A percentile compares a stretch with the other conserved stretches of the same genome.
Evolutionary conservation across 371 early-diverging fungal genomes (phyloP).

Genomic region (Amoeboaphelidium protococcarum): DNA sequence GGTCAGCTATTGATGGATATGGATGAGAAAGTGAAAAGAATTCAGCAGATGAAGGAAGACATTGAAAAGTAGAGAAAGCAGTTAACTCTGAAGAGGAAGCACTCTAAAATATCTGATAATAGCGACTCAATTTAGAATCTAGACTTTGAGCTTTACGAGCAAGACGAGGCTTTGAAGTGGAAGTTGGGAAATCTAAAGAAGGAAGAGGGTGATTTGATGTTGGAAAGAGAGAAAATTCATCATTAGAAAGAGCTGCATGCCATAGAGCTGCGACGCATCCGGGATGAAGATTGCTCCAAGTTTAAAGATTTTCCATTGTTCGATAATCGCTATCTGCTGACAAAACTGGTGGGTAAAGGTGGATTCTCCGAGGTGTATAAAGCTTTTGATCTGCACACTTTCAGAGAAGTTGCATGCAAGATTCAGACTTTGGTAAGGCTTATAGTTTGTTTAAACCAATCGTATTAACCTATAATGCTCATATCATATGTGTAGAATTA

Average conservation of each 20-base stretch:
- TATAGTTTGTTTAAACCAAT: background rate
- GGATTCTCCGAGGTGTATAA: constrained; percentile 1
- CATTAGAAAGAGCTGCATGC: background rate
- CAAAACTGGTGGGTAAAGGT: constrained; percentile 1
- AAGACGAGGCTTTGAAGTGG: constrained; percentile 1
- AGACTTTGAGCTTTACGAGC: background rate
- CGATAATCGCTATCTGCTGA: background rate
- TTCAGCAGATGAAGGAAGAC: background rate
- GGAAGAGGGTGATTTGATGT: constrained; percentile 1
- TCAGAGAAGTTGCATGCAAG: background rate
- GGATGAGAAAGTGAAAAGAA: background rate
- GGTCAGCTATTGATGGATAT: background rate
- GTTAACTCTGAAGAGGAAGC: background rate
- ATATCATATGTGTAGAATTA: background rate
- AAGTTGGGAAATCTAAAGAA: background rate
- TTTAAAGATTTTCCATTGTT: constrained; percentile 1
- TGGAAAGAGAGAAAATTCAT: background rate
- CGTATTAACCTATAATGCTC: background rate
- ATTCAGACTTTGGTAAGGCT: background rate
- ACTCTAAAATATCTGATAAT: background rate
- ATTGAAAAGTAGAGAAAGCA: background rate
- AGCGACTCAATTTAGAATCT: background rate
- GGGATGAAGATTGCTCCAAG: constrained; percentile 1
- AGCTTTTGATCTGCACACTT: background rate
- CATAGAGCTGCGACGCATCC: background rate